Base-by-base conservation (phyloP, 371 early-diverging fungal genomes). In the Actinomucor elegans region DNA sequence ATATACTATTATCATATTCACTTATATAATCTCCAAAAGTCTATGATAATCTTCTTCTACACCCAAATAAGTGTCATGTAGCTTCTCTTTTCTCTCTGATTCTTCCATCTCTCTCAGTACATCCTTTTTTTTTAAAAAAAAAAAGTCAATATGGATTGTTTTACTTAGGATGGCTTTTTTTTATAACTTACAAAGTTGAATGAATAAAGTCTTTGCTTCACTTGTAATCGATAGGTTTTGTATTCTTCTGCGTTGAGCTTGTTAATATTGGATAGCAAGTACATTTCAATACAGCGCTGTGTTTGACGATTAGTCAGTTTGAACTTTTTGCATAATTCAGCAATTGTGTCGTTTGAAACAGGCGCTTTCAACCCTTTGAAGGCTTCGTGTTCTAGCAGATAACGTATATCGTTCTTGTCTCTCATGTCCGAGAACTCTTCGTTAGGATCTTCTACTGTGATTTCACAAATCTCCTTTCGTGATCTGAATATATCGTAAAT, bases 371-470 rank as follows among this genome's bases (percentile, higher is more conserved):
- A 42, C 4, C 73, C 77, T 31, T 81, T 77, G 45, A 91, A 84
- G 3, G 83, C 86, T 3, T 75, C 60, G n/a, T 76, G 68, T 4
- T 71, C 64, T 5, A 80, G 54, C 48, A 96, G 62, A 24, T 69
- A 69, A 32, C 80, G 78, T 69, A 93, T 64, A 57, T 96, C 97
- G 57, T 84, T 84, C 57, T 83, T 79, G 52, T 95, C 95, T 6
- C 97, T 79, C 77, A 97, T 66, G 59, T 90, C 92, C 43, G 81
- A 79, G 60, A 96, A 94, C 4, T 78, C 82, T 49, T 95, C 94
- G 57, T 89, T 94, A 6, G 96, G 94, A 61, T 96, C 94, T 60
- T 97, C 97, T 26, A 96, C 97, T 44, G 81, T 78, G 28, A 91
- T 74, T 60, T 89, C 88, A 21, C 72, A 66, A 26, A 91, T 73